Evolutionary conservation across 768 basidiomycete species (phyloP).

Genomic region (Sarcodon sp.): DNA sequence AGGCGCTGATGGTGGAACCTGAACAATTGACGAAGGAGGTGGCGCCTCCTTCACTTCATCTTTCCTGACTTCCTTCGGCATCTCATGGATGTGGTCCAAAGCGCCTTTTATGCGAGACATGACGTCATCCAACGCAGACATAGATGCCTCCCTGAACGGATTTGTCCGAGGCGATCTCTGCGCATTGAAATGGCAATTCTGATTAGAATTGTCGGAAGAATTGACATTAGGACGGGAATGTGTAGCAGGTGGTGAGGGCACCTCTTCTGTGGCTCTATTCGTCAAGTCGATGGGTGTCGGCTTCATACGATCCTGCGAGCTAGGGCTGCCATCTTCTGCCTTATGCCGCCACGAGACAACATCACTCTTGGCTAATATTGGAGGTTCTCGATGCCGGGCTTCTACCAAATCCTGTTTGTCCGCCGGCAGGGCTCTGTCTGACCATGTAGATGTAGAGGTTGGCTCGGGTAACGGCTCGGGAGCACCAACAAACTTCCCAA

Average conservation of each 20-base stretch:
- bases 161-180: constrained; percentile 13
- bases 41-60: not conserved
- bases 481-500: constrained; percentile 52
- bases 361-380: constrained; percentile 19
- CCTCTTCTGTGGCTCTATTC: constrained; percentile 1
- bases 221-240: not conserved
- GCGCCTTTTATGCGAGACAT: constrained; percentile 84
- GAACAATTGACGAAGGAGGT: not conserved
- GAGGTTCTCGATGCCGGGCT: constrained; percentile 2
- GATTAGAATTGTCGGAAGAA: constrained; percentile 1
- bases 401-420: constrained; percentile 42
- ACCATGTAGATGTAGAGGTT: constrained; percentile 12
- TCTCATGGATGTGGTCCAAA: constrained; percentile 49
- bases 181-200: not conserved
- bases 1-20: constrained; percentile 10
- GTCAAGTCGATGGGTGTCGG: not conserved
- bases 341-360: constrained; percentile 33
- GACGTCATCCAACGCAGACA: constrained; percentile 69
- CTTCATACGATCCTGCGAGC: not conserved
- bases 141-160: constrained; percentile 35
- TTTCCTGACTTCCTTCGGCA: constrained; percentile 16
- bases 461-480: constrained; percentile 13
- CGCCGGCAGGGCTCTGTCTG: constrained; percentile 42
- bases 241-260: not conserved
- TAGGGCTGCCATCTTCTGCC: constrained; percentile 1